Percentiles rank a stretch among this genome's conserved stretches.
These are phyloP conservation scores for Colletotrichum camelliae DNA, from an alignment of 2,329 filamentous ascomycete species.

Conservation along the genomic window DNA sequence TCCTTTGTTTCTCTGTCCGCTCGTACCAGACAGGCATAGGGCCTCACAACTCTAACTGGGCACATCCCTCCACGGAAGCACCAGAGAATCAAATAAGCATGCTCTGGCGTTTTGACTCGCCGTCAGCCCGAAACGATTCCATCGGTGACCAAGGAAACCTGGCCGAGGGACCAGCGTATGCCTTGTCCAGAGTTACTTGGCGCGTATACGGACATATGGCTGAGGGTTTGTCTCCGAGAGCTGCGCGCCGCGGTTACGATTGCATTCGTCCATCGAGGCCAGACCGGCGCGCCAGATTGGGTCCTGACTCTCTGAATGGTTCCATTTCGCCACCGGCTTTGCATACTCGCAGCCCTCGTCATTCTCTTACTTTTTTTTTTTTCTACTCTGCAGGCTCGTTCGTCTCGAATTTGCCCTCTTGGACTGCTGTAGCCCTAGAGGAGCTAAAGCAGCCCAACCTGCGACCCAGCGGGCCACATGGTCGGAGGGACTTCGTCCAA, in stretches of 20 bases:
- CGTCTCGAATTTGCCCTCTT: conserved; percentile 23
- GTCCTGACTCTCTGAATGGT: conserved; percentile 34
- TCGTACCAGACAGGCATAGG: conserved; percentile 6
- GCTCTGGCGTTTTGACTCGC: conserved; percentile 12
- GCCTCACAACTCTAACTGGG: conserved; percentile 30
- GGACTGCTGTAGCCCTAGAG: conserved; percentile 8
- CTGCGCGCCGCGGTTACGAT: background rate
- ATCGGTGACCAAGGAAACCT: background rate
- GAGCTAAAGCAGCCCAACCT: conserved; percentile 17
- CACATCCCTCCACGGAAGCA: conserved; percentile 11
- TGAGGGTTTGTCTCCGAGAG: background rate
- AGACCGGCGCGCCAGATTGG: conserved; percentile 36
- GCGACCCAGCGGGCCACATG: conserved; percentile 19
- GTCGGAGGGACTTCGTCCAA: conserved; percentile 14
- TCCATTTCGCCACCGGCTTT: conserved; percentile 40
- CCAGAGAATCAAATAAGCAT: conserved; percentile 10
- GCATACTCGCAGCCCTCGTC: conserved; percentile 29
- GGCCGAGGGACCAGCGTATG: background rate
- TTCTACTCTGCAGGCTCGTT: background rate
- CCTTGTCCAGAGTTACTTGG: background rate
- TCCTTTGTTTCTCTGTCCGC: background rate
- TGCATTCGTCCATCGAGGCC: background rate
- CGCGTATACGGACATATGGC: background rate
- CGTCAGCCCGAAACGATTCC: background rate
- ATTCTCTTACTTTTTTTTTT: conserved; percentile 1